Evolutionary conservation across 2,329 filamentous ascomycete species (phyloP), one percentile per base, ranked within the genome.

Genomic region (Aspergillus ruber): DNA sequence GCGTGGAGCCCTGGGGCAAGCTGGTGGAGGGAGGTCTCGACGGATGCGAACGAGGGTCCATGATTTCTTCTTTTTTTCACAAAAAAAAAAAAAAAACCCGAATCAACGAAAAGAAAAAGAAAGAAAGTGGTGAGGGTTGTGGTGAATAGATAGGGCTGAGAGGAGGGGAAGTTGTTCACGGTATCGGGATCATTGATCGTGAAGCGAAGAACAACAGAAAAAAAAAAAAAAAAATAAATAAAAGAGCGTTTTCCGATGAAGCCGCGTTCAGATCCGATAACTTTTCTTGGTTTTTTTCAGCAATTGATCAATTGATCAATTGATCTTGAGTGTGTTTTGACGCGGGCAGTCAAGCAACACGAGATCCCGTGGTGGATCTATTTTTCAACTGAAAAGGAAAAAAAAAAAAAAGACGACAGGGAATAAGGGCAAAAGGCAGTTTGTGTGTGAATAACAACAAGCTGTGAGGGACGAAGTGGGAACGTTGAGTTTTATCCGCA

Each of bases 11-110:
- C 56, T 72, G 71, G 48, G 70, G 69, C 50, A 73, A 53, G 52
- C 62, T 71, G 60, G 71, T 71, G 50, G 72, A 73, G 18, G 71
- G 65, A 57, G 68, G 68, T 49, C 68, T 64, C 55, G 68, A 70
- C 56, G 67, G 66, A 53, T 71, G 68, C 56, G 66, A 66, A 61
- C 68, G 65, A 45, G 68, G 68, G 65, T 71, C 68, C 68, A 71
- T 71, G 25, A 29, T 29, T 29, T 29, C 25, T 12, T 29, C 9
- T 10, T 12, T 29, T 12, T 29, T 12, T 29, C 10, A 12, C 25
- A 29, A 10, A 29, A 29, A 29, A 29, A 29, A 29, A 29, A 12
- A 10, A 5, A 12, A 29, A 12, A 29, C n/a, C n/a, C n/a, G n/a
- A n/a, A n/a, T n/a, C n/a, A 29, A 4, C 12, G 9, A 56, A 44